Conservation (phyloP, 2,329 filamentous ascomycete species). For the Colletotrichum coccodes region DNA sequence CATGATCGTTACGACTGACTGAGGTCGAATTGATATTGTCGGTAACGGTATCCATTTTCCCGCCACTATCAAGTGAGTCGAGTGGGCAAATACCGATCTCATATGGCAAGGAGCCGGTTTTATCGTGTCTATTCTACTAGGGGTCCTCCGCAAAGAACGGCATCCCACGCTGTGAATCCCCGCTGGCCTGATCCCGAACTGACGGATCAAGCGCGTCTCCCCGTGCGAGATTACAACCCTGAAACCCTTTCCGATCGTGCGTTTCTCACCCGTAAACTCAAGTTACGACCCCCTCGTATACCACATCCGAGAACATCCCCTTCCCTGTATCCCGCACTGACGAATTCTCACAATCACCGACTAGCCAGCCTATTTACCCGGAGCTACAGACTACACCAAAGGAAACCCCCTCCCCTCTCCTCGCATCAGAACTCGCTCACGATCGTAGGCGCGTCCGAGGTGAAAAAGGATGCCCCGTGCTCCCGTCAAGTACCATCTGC, state of each 20-base stretch:
- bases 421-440: background rate
- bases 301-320: background rate
- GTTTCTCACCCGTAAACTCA: background rate
- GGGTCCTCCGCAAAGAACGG: background rate
- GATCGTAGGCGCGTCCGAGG: background rate
- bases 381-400: background rate
- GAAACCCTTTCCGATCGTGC: background rate
- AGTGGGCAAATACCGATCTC: too few relatives aligned
- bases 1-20: too few relatives aligned
- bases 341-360: background rate
- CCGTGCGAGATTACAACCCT: conserved; percentile 14
- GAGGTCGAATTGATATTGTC: too few relatives aligned
- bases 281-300: background rate
- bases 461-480: background rate
- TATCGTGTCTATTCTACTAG: background rate
- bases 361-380: background rate
- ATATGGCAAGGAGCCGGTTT: background rate
- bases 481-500: background rate
- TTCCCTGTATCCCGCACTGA: background rate
- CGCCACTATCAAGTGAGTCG: background rate
- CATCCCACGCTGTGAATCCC: background rate
- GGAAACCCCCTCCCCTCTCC: background rate
- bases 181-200: conserved; percentile 13
- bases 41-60: too few relatives aligned
- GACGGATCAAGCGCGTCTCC: conserved; percentile 1